phyloP scores from a whole-genome alignment of 2,329 filamentous ascomycete species.

The Botryotinia calthae region DNA sequence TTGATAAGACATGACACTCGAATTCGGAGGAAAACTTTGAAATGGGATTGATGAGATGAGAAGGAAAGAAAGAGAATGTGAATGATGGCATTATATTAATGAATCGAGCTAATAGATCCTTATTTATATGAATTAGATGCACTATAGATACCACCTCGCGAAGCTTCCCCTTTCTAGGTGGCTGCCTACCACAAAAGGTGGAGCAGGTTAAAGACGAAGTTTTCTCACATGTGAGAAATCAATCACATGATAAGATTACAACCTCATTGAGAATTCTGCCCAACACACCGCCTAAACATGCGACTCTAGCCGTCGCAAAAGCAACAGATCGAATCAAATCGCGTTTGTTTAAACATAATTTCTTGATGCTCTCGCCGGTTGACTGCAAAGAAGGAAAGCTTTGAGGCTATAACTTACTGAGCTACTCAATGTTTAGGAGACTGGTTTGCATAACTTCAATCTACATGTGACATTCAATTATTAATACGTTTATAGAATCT shows the following conservation, averaged over 20 bases:
- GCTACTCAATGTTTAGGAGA: not conserved
- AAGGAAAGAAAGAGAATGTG: not conserved
- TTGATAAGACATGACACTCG: not conserved
- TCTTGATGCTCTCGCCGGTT: not conserved
- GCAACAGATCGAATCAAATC: not conserved
- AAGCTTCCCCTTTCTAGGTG: not conserved
- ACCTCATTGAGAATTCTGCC: not conserved
- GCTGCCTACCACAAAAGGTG: not conserved
- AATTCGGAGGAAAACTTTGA: not conserved
- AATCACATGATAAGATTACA: not conserved
- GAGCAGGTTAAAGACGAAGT: not conserved
- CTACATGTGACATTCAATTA: not conserved
- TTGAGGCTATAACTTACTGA: not conserved
- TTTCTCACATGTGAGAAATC: not conserved
- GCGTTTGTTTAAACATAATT: not conserved
- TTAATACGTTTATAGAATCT: constrained; percentile 9
- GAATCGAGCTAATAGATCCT: not conserved
- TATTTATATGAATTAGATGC: not conserved
- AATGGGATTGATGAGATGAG: not conserved
- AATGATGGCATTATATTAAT: not conserved
- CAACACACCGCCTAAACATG: not conserved
- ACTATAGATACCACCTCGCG: not conserved
- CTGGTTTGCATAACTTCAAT: not conserved
- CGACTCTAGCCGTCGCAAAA: not conserved
- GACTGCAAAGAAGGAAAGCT: not conserved